These are phyloP conservation scores for Tylopilus subfusipes DNA, from an alignment of 768 basidiomycete species.

Conservation along the genomic window DNA sequence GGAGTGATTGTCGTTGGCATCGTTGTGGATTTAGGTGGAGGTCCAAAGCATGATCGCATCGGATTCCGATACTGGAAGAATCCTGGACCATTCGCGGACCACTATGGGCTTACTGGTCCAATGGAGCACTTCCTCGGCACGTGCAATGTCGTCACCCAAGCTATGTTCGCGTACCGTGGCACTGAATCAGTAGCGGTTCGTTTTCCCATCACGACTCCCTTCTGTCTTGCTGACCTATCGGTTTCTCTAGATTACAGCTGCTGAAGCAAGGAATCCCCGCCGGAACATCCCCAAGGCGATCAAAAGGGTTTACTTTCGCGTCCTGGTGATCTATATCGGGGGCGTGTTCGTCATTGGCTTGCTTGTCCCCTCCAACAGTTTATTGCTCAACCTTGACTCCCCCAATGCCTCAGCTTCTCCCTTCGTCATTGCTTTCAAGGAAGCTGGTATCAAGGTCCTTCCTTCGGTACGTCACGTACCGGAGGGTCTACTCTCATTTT, in stretches of 20 bases:
- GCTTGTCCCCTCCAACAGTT: slow-evolving; percentile 1
- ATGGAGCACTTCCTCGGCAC: slow-evolving; percentile 5
- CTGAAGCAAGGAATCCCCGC: slow-evolving; percentile 5
- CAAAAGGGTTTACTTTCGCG: neutral
- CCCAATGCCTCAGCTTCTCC: slow-evolving; percentile 15
- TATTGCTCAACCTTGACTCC: slow-evolving; percentile 23
- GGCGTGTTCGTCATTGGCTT: slow-evolving; percentile 2
- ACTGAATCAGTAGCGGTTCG: slow-evolving; percentile 6
- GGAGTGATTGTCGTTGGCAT: slow-evolving; percentile 5
- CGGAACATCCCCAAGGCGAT: slow-evolving; percentile 2
- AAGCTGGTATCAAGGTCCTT: neutral
- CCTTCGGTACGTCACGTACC: neutral
- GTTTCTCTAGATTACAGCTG: neutral
- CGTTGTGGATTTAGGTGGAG: slow-evolving; percentile 4
- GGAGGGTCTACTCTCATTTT: neutral
- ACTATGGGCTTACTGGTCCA: neutral
- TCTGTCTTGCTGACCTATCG: neutral
- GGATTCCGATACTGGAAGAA: slow-evolving; percentile 42
- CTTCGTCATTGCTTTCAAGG: neutral
- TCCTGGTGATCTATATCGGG: slow-evolving; percentile 5
- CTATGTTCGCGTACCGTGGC: neutral
- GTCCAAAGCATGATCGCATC: slow-evolving; percentile 3
- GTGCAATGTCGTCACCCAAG: slow-evolving; percentile 1
- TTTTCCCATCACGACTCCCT: neutral
- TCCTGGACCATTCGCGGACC: neutral